phyloP scores from a whole-genome alignment of 2,329 filamentous ascomycete genomes.

The Colletotrichum noveboracense region DNA sequence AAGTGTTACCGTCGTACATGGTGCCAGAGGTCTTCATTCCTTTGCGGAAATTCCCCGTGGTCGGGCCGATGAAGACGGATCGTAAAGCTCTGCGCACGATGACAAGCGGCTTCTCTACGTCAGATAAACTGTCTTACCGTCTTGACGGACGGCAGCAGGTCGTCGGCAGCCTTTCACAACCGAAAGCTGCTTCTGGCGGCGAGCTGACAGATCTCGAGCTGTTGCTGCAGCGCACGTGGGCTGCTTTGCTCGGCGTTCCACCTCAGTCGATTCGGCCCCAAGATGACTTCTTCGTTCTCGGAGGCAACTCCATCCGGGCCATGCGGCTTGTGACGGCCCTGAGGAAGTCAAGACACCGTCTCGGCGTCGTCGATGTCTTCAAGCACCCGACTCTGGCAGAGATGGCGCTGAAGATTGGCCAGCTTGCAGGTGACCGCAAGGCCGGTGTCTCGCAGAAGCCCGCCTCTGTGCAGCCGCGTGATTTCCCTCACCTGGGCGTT shows the following conservation, averaged over 20 bases:
- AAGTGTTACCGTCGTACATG: neutral
- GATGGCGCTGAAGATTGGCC: neutral
- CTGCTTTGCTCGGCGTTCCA: neutral
- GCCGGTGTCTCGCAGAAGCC: neutral
- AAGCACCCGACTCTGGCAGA: neutral
- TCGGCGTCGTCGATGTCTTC: neutral
- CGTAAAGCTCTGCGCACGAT: neutral
- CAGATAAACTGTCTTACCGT: neutral
- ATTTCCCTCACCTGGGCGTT: rapidly evolving
- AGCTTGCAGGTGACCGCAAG: neutral
- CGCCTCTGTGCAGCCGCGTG: neutral
- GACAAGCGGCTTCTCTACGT: neutral
- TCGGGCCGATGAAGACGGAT: neutral
- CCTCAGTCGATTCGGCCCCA: neutral
- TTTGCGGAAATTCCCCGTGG: neutral
- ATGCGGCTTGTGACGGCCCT: neutral
- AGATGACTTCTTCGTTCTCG: neutral
- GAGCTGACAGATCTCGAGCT: neutral
- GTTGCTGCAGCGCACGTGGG: neutral
- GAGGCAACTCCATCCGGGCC: neutral
- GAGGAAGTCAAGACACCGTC: neutral
- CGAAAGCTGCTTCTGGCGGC: neutral
- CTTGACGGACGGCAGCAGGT: neutral
- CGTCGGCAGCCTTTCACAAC: rapidly evolving
- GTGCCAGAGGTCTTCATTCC: neutral